Evolutionary conservation across 495 filamentous ascomycete genomes (phyloP), one percentile per base, ranked within the genome.

Genomic region (Symbiotaphrina buchneri): DNA sequence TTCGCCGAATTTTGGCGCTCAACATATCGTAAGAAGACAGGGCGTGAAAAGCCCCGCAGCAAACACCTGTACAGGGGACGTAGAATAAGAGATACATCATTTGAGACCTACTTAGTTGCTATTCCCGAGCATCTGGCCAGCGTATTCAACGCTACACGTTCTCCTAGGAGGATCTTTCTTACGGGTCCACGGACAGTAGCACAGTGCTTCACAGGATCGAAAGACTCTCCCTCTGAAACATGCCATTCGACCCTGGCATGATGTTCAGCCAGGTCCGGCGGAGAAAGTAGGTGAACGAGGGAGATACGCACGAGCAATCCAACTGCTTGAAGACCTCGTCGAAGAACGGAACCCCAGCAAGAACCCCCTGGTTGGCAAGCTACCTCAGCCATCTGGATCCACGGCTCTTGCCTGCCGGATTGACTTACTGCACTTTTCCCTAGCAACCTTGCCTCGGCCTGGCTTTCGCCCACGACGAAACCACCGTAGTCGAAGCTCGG

Each of bases 401-500:
- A n/a, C 1, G 15, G 15, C 11, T 11, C 5, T 15, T 11, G 2
- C 5, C 25, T 15, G 3, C 3, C 25, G 15, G 7, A 25, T 29
- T 35, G 28, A 41, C 45, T 22, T 50, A 70, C 67, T 27, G 65
- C 48, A 35, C 71, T 79, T 56, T 95, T 97, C n/a, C 79, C 81
- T 43, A 84, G 68, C 22, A 97, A 58, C 7, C 71, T 77, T 2
- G 87, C 90, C 38, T 76, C 77, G 24, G 73, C 71, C 4, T 59
- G 56, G 11, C 63, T 58, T 34, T 84, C 71, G 28, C 87, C 87
- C 8, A 97, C 87, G 6, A 97, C 87, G 44, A 91, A 97, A 24
- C 87, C 87, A 39, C 83, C 90, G 47, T 93, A 92, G 55, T 97
- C 87, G 47, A 90, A 84, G 20, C 79, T 83, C 2, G 87, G 87